Evolutionary conservation across 345 rosid species (phyloP).

Genomic region (Noccaea caerulescens): DNA sequence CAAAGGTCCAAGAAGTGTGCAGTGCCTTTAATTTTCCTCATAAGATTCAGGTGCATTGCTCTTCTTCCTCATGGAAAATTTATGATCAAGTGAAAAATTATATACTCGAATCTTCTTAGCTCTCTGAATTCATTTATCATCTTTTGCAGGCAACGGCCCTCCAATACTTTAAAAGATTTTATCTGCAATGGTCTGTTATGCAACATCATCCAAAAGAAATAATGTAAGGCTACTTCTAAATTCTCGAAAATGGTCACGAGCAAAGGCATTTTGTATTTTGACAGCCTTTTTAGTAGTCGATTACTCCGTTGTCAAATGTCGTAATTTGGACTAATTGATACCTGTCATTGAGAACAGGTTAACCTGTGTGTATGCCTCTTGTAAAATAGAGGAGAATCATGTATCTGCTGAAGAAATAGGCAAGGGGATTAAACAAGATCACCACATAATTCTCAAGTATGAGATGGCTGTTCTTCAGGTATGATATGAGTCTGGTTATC

Average conservation of each 20-base stretch:
- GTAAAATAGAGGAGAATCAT: constrained; percentile 98
- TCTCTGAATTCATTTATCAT: constrained; percentile 13
- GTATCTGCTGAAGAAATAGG: constrained; percentile 99
- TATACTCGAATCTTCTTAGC: background rate
- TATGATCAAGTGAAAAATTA: background rate
- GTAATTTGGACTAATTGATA: constrained; percentile 35
- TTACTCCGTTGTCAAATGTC: constrained; percentile 2
- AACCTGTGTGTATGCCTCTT: constrained; percentile 91
- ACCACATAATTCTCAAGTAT: constrained; percentile 92
- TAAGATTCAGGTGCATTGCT: constrained; percentile 78
- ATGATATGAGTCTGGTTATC: constrained; percentile 44
- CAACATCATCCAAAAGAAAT: constrained; percentile 94
- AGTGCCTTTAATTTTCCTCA: constrained; percentile 94
- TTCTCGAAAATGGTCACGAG: constrained; percentile 1
- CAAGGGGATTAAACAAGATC: constrained; percentile 97
- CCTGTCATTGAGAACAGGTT: constrained; percentile 59
- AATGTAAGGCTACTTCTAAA: constrained; percentile 59
- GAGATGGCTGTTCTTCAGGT: constrained; percentile 97
- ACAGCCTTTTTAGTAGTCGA: background rate
- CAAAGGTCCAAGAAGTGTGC: constrained; percentile 93
- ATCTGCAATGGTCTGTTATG: constrained; percentile 99
- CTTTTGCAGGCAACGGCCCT: constrained; percentile 89
- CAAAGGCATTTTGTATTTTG: background rate
- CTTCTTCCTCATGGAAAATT: constrained; percentile 4
- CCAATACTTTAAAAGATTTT: constrained; percentile 91